A percentile compares a stretch with the other conserved stretches of the same genome.
phyloP scores from a whole-genome alignment of 805 yeast species.

The Cyberlindnera xishuangbannaensis region DNA sequence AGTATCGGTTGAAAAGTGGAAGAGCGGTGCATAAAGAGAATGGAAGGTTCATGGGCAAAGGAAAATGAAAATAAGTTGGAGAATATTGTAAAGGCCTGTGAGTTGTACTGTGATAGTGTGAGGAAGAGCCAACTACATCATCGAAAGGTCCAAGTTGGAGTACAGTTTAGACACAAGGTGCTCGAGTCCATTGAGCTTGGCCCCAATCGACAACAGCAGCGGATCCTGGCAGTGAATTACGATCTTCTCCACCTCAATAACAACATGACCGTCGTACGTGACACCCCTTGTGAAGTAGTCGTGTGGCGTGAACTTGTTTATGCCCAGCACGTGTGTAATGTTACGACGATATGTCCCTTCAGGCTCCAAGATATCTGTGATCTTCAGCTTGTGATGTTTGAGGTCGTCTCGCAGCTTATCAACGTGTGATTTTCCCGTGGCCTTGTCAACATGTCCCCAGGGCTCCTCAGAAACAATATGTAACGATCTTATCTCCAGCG shows the following conservation, averaged over 20 bases:
- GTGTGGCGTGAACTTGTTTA: slow-evolving; percentile 31
- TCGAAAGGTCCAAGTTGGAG: slow-evolving; percentile 19
- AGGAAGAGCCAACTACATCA: no score
- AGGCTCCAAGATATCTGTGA: slow-evolving; percentile 34
- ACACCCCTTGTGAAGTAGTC: slow-evolving; percentile 58
- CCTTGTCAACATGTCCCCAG: slow-evolving; percentile 50
- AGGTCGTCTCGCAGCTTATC: slow-evolving; percentile 54
- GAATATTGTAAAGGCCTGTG: no score
- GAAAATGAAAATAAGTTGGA: no score
- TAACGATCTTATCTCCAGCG: slow-evolving; percentile 52
- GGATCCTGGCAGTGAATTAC: slow-evolving; percentile 68
- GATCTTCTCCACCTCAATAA: slow-evolving; percentile 52
- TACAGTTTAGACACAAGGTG: slow-evolving; percentile 22
- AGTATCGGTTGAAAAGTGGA: no score
- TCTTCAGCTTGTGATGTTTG: slow-evolving; percentile 35
- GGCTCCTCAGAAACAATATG: slow-evolving; percentile 48
- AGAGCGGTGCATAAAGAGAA: no score
- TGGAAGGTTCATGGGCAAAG: no score
- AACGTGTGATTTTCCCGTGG: slow-evolving; percentile 44
- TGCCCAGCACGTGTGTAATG: slow-evolving; percentile 29
- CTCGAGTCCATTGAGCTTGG: slow-evolving; percentile 60
- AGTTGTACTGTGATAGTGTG: no score
- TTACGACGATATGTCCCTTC: slow-evolving; percentile 30
- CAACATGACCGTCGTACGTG: slow-evolving; percentile 55
- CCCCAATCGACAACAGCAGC: slow-evolving; percentile 50